Evolutionary conservation across 2,329 filamentous ascomycete species (phyloP), one percentile per base, ranked within the genome.

Genomic region (Sclerotinia borealis): DNA sequence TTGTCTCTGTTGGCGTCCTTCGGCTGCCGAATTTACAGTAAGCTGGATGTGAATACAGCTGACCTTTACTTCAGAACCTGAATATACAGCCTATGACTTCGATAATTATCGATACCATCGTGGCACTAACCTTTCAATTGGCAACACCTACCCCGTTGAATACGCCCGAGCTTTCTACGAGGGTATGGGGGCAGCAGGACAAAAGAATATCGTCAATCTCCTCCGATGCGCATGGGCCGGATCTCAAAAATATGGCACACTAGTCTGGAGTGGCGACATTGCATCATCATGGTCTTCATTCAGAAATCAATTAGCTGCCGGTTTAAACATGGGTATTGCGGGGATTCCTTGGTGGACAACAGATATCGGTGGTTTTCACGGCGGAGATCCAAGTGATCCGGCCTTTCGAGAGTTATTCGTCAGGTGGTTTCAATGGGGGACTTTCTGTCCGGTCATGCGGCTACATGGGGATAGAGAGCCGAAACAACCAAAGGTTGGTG

Each of bases 341-440:
- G 86, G 86, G 0, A 79, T 89, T 11, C 81, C 85, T 0, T 88
- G 85, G 85, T 89, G 85, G 84, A 89, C 86, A 0, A 89, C 86
- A 0, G 86, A 89, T 68, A 89, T 89, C 59, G 86, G 87, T 1
- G 87, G 87, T 0, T 89, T 90, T 70, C 86, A 89, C 69, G 86
- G 86, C 6, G 86, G 86, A 0, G 79, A 86, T 65, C 83, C 85
- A 0, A 72, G 77, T 1, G 80, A 86, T 52, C 74, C 76, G 1
- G 76, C 69, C 0, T 89, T 89, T 73, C 78, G 84, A 9, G 86
- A 89, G 70, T 75, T 89, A 0, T 84, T 89, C 64, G 81, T 85
- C 1, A 76, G 87, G 2, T 89, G 86, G 87, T 89, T 89, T 72
- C 86, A 89, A 69, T 89, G 85, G 85, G 86, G 83, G 0, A 76